Conservation (phyloP, 2,329 filamentous ascomycete genomes). For the Aschersonia sp. region DNA sequence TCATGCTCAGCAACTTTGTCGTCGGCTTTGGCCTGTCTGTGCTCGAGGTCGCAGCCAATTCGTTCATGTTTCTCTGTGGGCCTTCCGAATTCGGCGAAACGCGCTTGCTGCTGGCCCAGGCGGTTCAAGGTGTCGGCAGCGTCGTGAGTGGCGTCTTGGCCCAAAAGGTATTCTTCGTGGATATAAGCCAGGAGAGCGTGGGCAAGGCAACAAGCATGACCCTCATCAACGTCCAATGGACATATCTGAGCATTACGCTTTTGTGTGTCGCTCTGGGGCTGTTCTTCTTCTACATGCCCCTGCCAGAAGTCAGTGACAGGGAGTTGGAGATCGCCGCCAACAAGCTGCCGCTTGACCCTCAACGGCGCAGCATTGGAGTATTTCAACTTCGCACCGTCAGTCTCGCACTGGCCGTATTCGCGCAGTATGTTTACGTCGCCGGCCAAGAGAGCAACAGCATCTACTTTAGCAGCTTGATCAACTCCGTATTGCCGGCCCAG, state of each 20-base stretch:
- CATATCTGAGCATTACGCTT: slow-evolving; percentile 66
- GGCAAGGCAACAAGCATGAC: slow-evolving; percentile 20
- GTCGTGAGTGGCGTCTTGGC: slow-evolving; percentile 60
- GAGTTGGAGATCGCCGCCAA: slow-evolving; percentile 35
- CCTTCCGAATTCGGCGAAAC: slow-evolving; percentile 59
- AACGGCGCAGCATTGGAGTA: slow-evolving; percentile 32
- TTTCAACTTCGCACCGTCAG: slow-evolving; percentile 38
- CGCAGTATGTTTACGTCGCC: slow-evolving; percentile 69
- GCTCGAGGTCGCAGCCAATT: slow-evolving; percentile 69
- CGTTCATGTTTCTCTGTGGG: slow-evolving; percentile 58
- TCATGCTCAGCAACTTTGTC: slow-evolving; percentile 59
- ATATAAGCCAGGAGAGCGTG: slow-evolving; percentile 25
- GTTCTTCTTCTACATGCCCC: slow-evolving; percentile 53
- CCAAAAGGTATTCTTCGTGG: slow-evolving; percentile 57
- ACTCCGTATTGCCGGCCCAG: slow-evolving; percentile 20
- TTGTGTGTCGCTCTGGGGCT: slow-evolving; percentile 57
- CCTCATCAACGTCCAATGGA: slow-evolving; percentile 68
- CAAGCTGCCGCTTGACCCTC: slow-evolving; percentile 33
- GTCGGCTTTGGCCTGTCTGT: slow-evolving; percentile 64
- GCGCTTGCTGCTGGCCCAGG: slow-evolving; percentile 61
- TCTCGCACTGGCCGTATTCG: slow-evolving; percentile 55
- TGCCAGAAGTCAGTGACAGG: slow-evolving; percentile 43
- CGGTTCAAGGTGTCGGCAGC: slow-evolving; percentile 59
- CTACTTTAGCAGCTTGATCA: slow-evolving; percentile 40
- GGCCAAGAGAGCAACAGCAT: slow-evolving; percentile 53